Conservation (phyloP, 306 rosid species). For the Glycine latifolia region DNA sequence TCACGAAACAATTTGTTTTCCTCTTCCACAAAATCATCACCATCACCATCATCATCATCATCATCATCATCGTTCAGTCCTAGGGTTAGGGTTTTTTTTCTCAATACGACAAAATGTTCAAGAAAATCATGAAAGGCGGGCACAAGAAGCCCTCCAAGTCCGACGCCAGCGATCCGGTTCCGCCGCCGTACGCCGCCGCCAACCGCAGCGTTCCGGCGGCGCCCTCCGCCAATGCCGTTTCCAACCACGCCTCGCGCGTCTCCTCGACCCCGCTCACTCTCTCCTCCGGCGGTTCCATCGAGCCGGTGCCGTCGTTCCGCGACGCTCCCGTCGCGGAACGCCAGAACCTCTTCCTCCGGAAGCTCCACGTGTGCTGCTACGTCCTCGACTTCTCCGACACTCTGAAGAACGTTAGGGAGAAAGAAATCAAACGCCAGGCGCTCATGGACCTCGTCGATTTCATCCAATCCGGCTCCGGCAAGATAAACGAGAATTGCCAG, state of each 20-base stretch:
- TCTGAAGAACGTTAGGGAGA: conserved; percentile 74
- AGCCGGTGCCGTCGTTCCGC: conserved; percentile 73
- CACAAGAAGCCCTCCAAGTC: conserved; percentile 88
- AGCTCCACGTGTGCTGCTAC: conserved; percentile 74
- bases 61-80: conserved; percentile 33
- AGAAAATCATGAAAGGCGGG: conserved; percentile 89
- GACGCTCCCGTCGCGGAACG: conserved; percentile 75
- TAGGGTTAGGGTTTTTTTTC: conserved; percentile 70
- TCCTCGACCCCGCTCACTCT: conserved; percentile 37
- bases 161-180: conserved; percentile 66
- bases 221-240: conserved; percentile 59
- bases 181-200: conserved; percentile 50
- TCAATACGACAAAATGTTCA: conserved; percentile 61
- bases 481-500: conserved; percentile 82
- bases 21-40: background rate
- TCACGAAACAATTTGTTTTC: conserved; percentile 34
- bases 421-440: conserved; percentile 86
- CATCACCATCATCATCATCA: conserved; percentile 3
- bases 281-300: conserved; percentile 72
- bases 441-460: conserved; percentile 88
- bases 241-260: conserved; percentile 72
- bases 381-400: conserved; percentile 80
- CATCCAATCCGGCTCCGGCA: conserved; percentile 92
- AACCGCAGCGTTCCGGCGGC: conserved; percentile 55
- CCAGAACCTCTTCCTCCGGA: conserved; percentile 70